phyloP scores from a whole-genome alignment of 2,329 filamentous ascomycete species.

The Calonectria leucothoes region DNA sequence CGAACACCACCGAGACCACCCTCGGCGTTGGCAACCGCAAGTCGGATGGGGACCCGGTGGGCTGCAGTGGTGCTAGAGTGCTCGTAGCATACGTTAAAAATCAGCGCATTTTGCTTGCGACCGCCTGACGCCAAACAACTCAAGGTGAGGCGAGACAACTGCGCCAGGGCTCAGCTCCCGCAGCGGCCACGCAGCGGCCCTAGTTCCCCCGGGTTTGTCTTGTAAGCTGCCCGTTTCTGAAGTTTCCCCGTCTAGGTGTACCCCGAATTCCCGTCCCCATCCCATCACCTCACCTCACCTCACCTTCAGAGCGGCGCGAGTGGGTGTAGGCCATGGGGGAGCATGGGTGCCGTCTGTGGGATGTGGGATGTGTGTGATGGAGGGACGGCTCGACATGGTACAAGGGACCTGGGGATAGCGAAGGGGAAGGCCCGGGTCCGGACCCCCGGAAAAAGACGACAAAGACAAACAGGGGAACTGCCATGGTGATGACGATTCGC shows the following conservation, averaged over 20 bases:
- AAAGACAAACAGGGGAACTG: slow-evolving; percentile 24
- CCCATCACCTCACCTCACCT: slow-evolving; percentile 29
- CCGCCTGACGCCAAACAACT: slow-evolving; percentile 37
- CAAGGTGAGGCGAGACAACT: slow-evolving; percentile 10
- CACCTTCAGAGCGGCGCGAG: neutral
- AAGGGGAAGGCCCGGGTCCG: slow-evolving; percentile 34
- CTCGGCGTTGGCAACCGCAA: slow-evolving; percentile 27
- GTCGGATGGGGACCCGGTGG: slow-evolving; percentile 42
- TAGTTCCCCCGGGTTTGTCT: neutral
- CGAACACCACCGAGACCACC: slow-evolving; percentile 20
- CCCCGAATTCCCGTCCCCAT: slow-evolving; percentile 4
- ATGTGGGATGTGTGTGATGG: slow-evolving; percentile 21
- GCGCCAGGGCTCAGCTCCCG: slow-evolving; percentile 22
- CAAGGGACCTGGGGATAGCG: slow-evolving; percentile 23
- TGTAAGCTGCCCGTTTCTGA: slow-evolving; percentile 10
- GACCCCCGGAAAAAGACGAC: slow-evolving; percentile 34
- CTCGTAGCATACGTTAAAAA: slow-evolving; percentile 11
- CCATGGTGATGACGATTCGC: slow-evolving; percentile 27
- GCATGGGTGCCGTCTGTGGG: slow-evolving; percentile 27
- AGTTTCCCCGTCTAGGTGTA: neutral
- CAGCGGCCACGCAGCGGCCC: slow-evolving; percentile 18
- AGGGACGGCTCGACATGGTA: slow-evolving; percentile 17
- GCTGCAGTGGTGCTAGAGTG: slow-evolving; percentile 31
- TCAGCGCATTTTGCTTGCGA: slow-evolving; percentile 35
- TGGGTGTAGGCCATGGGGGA: slow-evolving; percentile 27